A percentile compares a stretch with the other conserved stretches of the same genome.
These are phyloP conservation scores for Morella rubra DNA, from an alignment of 306 rosid species.

Conservation along the genomic window DNA sequence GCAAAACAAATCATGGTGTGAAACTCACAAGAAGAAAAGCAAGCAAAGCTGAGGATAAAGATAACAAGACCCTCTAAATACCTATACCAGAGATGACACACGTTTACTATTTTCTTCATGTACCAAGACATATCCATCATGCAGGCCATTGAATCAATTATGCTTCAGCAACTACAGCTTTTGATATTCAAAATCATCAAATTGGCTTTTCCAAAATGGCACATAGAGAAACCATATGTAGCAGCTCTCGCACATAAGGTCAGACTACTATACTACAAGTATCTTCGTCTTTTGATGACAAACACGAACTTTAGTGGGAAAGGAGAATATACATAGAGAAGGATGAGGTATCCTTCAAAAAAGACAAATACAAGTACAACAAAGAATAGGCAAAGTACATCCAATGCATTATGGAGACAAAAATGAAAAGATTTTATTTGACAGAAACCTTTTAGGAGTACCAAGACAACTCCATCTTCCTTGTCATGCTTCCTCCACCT, in stretches of 20 bases:
- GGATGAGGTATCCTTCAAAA: neutral
- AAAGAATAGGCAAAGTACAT: neutral
- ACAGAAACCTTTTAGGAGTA: too few relatives aligned
- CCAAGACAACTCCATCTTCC: neutral
- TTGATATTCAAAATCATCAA: neutral
- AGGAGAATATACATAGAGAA: neutral
- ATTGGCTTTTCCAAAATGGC: neutral
- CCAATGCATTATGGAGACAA: neutral
- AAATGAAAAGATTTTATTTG: neutral
- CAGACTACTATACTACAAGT: neutral
- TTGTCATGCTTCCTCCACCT: neutral
- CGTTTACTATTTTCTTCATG: neutral
- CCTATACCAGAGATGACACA: neutral
- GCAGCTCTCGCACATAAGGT: neutral
- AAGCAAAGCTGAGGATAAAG: neutral
- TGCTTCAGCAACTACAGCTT: neutral
- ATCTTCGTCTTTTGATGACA: neutral
- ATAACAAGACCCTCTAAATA: conserved; percentile 11
- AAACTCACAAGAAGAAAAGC: conserved; percentile 20
- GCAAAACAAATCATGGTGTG: conserved; percentile 7
- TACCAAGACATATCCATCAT: neutral
- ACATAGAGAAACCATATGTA: neutral
- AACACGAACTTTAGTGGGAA: neutral
- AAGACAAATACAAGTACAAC: neutral
- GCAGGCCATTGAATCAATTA: neutral